Percentiles rank a stretch among this genome's conserved stretches.
Conservation (phyloP, 2,329 filamentous ascomycete genomes). For the Blastomyces parvus region DNA sequence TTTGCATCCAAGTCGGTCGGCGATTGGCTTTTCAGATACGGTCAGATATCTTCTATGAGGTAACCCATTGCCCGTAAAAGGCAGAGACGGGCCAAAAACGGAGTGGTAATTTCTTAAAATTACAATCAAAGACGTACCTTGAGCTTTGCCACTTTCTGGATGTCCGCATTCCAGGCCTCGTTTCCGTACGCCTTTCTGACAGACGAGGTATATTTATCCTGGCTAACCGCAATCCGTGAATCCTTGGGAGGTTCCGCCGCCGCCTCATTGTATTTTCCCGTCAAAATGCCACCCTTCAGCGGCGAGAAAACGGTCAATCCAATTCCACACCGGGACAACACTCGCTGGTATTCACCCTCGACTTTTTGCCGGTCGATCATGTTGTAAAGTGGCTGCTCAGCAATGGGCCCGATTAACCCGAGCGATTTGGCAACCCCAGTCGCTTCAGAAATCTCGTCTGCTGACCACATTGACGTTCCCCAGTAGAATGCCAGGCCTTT, state of each 20-base stretch:
- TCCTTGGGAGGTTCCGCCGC: slow-evolving; percentile 43
- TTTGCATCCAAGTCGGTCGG: slow-evolving; percentile 54
- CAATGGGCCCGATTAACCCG: slow-evolving; percentile 45
- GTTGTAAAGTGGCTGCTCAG: slow-evolving; percentile 58
- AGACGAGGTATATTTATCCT: slow-evolving; percentile 47
- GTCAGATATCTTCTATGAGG: slow-evolving; percentile 9
- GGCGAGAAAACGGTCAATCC: slow-evolving; percentile 58
- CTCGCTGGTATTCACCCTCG: slow-evolving; percentile 50
- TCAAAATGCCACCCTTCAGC: slow-evolving; percentile 52
- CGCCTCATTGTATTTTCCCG: slow-evolving; percentile 59
- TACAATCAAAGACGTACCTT: slow-evolving; percentile 16
- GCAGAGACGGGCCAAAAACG: neutral
- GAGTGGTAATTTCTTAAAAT: neutral
- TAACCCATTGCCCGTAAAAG: neutral
- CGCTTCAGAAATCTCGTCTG: slow-evolving; percentile 57
- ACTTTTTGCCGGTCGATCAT: slow-evolving; percentile 53
- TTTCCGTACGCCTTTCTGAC: slow-evolving; percentile 36
- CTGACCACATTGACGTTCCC: slow-evolving; percentile 61
- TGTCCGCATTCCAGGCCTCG: slow-evolving; percentile 34
- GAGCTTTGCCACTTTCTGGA: slow-evolving; percentile 50
- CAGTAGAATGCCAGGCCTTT: slow-evolving; percentile 61
- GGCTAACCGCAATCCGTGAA: slow-evolving; percentile 49
- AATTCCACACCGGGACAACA: slow-evolving; percentile 52
- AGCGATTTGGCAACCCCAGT: slow-evolving; percentile 53
- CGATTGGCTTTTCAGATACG: slow-evolving; percentile 47